phyloP scores from a whole-genome alignment of 257 asterid genomes.

The Gentiana straminea region DNA sequence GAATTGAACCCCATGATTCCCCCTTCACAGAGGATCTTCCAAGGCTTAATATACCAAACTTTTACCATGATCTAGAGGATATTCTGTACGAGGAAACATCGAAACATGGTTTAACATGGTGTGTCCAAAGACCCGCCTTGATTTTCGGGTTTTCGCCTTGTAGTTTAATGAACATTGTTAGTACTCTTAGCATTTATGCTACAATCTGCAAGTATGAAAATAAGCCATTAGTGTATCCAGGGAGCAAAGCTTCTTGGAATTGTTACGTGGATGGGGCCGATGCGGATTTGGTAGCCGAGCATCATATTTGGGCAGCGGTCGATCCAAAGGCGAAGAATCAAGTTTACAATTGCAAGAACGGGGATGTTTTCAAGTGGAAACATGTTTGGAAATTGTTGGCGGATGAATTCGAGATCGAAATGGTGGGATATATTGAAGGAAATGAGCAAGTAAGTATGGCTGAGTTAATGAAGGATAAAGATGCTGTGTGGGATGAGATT shows the following conservation, averaged over 20 bases:
- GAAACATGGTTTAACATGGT: conserved; percentile 19
- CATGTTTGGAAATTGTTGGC: conserved; percentile 22
- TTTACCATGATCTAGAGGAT: conserved; percentile 28
- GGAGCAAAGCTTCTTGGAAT: conserved; percentile 18
- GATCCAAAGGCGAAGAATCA: conserved; percentile 31
- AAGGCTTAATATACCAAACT: conserved; percentile 12
- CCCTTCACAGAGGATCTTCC: conserved; percentile 26
- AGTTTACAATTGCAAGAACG: conserved; percentile 18
- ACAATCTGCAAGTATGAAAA: conserved; percentile 24
- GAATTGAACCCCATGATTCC: conserved; percentile 15
- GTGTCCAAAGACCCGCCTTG: conserved; percentile 20
- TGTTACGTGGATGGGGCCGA: conserved; percentile 20
- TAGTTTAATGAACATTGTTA: conserved; percentile 23
- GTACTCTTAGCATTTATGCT: conserved; percentile 19
- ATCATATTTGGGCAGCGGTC: conserved; percentile 27
- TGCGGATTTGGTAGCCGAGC: conserved; percentile 28
- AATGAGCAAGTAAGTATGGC: conserved; percentile 15
- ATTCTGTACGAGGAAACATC: conserved; percentile 18
- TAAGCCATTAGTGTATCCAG: conserved; percentile 20
- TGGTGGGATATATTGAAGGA: conserved; percentile 14
- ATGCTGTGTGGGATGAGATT: conserved; percentile 27
- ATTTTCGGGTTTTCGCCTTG: conserved; percentile 30
- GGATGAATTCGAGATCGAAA: conserved; percentile 22
- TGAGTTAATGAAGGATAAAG: conserved; percentile 28
- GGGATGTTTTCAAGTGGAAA: conserved; percentile 34